A percentile compares a stretch with the other conserved stretches of the same genome.
phyloP scores from a whole-genome alignment of 2,329 filamentous ascomycete species.

The Penicillium sp. region DNA sequence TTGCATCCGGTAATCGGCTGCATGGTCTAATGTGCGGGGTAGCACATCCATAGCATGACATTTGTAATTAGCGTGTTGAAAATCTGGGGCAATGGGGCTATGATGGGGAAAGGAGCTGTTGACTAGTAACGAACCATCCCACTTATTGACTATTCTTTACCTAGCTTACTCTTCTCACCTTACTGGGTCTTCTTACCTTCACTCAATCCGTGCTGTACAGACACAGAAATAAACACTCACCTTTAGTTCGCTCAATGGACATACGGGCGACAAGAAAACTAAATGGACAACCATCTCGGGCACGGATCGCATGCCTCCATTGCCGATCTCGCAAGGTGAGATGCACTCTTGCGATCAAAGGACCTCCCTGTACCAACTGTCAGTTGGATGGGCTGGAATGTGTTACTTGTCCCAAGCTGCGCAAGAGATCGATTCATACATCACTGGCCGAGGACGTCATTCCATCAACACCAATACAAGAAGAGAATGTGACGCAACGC shows the following conservation, averaged over 20 bases:
- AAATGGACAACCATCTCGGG: slow-evolving; percentile 9
- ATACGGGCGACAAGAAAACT: slow-evolving; percentile 3
- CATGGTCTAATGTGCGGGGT: slow-evolving; percentile 2
- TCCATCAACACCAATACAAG: background rate
- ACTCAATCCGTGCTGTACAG: background rate
- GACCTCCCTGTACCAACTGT: slow-evolving; percentile 9
- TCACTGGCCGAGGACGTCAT: background rate
- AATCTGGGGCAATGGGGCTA: background rate
- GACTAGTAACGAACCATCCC: background rate
- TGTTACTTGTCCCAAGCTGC: slow-evolving; percentile 4
- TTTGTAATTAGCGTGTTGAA: background rate
- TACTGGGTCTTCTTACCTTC: background rate
- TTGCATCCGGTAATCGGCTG: background rate
- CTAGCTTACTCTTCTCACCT: too few relatives aligned
- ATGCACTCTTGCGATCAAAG: slow-evolving; percentile 3
- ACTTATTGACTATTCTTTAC: too few relatives aligned
- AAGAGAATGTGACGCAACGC: background rate
- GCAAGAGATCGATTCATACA: background rate
- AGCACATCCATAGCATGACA: background rate
- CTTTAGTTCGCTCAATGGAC: slow-evolving; percentile 3
- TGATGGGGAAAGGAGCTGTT: background rate
- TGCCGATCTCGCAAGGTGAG: slow-evolving; percentile 8
- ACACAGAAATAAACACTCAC: background rate
- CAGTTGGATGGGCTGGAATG: slow-evolving; percentile 6
- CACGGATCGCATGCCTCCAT: slow-evolving; percentile 8